These are phyloP conservation scores for Ettlia oleoabundans DNA, from an alignment of 139 green algal species.

Conservation along the genomic window DNA sequence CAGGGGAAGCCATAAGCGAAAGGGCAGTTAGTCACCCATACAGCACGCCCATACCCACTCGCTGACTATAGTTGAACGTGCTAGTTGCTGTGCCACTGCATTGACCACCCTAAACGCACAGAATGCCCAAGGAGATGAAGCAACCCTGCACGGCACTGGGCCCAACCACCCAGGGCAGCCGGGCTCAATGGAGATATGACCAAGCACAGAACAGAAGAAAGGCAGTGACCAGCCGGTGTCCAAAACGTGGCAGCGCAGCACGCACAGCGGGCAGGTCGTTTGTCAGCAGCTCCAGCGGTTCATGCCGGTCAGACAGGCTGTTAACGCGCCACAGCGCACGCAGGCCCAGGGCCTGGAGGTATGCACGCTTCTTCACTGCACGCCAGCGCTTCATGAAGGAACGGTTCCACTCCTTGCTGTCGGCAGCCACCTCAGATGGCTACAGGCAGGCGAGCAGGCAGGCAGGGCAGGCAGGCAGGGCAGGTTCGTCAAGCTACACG, in stretches of 20 bases:
- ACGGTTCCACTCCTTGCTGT: constrained; percentile 24
- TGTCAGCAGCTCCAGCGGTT: constrained; percentile 40
- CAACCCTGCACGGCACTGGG: no score
- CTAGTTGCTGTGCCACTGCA: no score
- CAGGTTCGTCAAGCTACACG: background rate
- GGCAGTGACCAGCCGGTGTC: background rate
- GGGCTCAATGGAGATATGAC: no score
- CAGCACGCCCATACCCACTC: no score
- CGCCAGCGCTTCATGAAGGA: constrained; percentile 40
- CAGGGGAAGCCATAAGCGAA: background rate
- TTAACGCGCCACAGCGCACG: constrained; percentile 32
- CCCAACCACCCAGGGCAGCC: no score
- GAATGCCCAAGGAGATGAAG: no score
- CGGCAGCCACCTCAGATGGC: background rate
- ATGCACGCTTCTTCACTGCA: constrained; percentile 37
- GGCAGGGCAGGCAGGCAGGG: background rate
- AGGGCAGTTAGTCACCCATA: no score
- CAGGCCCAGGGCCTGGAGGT: constrained; percentile 40
- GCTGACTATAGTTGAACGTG: no score
- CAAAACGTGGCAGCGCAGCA: background rate
- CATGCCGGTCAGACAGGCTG: constrained; percentile 27
- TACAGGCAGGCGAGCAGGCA: no score
- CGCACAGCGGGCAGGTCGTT: constrained; percentile 35
- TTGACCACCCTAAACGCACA: no score
- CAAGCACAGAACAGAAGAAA: no score